These are phyloP conservation scores for Porcisia hertigi DNA, from an alignment of 208 protist species.

Conservation along the genomic window DNA sequence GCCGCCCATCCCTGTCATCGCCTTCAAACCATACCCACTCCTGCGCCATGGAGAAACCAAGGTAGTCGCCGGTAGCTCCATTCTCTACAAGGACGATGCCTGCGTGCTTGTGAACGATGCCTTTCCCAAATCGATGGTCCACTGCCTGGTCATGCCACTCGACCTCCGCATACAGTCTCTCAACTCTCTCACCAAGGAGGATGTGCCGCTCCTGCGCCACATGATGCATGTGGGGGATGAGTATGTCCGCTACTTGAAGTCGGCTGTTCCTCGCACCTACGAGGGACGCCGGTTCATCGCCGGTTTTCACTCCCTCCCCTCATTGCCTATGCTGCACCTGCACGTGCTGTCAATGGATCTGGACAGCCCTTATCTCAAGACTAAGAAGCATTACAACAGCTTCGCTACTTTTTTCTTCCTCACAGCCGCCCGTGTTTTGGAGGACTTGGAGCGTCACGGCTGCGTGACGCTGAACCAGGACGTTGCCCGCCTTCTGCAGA, in stretches of 20 bases:
- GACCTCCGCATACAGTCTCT: constrained; percentile 65
- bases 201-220: constrained; percentile 61
- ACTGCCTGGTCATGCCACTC: constrained; percentile 84
- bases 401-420: constrained; percentile 91
- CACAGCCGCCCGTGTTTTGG: constrained; percentile 52
- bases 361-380: constrained; percentile 76
- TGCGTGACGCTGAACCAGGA: constrained; percentile 74
- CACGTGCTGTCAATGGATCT: constrained; percentile 86
- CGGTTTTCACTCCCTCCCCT: constrained; percentile 87
- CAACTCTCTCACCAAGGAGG: constrained; percentile 50
- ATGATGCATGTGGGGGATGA: constrained; percentile 52
- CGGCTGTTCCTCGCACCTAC: constrained; percentile 17
- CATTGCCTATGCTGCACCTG: constrained; percentile 86
- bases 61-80: constrained; percentile 38
- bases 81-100: constrained; percentile 77
- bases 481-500: constrained; percentile 42
- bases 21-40: constrained; percentile 55
- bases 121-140: constrained; percentile 84
- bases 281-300: constrained; percentile 51
- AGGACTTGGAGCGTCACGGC: constrained; percentile 62
- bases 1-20: constrained; percentile 14
- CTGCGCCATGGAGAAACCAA: constrained; percentile 35
- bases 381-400: constrained; percentile 91
- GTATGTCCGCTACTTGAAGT: constrained; percentile 59
- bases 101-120: constrained; percentile 86